Percentiles rank a stretch among this genome's conserved stretches.
Evolutionary conservation across 257 asterid genomes (phyloP).

Genomic region (Echium plantagineum): DNA sequence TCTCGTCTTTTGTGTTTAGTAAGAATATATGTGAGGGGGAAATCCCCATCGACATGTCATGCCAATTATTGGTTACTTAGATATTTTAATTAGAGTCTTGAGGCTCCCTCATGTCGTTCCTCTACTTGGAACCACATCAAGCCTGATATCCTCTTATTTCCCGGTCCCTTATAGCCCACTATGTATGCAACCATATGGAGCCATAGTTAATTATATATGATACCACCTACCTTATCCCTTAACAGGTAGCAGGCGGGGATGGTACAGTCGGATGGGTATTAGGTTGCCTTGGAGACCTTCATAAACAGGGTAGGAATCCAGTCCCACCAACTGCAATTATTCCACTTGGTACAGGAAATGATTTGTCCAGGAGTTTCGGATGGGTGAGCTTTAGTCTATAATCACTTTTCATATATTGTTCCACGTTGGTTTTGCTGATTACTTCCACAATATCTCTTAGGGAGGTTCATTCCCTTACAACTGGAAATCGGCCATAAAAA

Average conservation of each 20-base stretch:
- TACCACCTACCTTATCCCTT: conserved; percentile 17
- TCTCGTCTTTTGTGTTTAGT: too few species aligned
- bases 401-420: conserved; percentile 11
- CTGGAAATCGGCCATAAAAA: conserved; percentile 82
- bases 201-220: neutral
- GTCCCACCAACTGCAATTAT: conserved; percentile 77
- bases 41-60: too few species aligned
- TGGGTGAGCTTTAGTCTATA: conserved; percentile 58
- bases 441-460: conserved; percentile 25
- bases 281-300: conserved; percentile 87
- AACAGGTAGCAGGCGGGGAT: conserved; percentile 99
- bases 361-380: conserved; percentile 85
- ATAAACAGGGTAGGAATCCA: conserved; percentile 48
- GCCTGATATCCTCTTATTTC: too few species aligned
- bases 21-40: too few species aligned
- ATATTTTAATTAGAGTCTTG: too few species aligned
- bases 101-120: too few species aligned
- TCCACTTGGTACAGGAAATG: conserved; percentile 99
- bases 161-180: too few species aligned
- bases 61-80: too few species aligned
- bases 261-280: conserved; percentile 99
- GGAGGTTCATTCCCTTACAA: conserved; percentile 93
- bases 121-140: too few species aligned
- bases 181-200: too few species aligned
- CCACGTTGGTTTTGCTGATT: conserved; percentile 14